phyloP scores from a whole-genome alignment of 192 early-diverging fungal genomes.

The Cetraspora pellucida region DNA sequence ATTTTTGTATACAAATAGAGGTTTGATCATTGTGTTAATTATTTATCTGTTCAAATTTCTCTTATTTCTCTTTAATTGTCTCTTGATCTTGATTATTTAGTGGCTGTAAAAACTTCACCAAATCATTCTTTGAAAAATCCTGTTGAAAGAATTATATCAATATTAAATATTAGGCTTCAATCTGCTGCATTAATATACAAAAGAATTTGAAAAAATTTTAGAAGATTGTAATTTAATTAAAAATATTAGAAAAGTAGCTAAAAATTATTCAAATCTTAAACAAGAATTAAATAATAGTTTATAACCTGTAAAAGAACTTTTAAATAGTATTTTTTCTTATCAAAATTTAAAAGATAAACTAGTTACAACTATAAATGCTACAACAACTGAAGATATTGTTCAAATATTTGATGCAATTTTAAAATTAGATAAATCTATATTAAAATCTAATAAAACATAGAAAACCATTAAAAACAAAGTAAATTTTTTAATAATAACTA shows the following conservation, averaged over 20 bases:
- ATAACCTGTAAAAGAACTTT: not conserved
- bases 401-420: not conserved
- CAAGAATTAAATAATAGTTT: not conserved
- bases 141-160: not conserved
- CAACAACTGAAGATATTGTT: not conserved
- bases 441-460: not conserved
- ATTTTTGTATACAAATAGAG: not conserved
- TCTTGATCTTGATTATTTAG: not conserved
- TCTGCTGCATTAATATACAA: not conserved
- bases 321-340: not conserved
- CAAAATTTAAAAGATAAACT: not conserved
- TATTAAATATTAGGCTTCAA: not conserved
- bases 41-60: not conserved
- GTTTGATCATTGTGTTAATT: not conserved
- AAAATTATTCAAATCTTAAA: not conserved
- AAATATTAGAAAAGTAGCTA: not conserved
- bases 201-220: not conserved
- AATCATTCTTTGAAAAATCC: not conserved
- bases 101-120: not conserved
- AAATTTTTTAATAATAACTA: no score
- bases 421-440: not conserved
- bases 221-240: not conserved
- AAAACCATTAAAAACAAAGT: no score
- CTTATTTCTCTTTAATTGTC: not conserved
- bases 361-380: not conserved